A percentile compares a stretch with the other conserved stretches of the same genome.
phyloP scores from a whole-genome alignment of 768 basidiomycete genomes.

The Chalciporus piperatus region DNA sequence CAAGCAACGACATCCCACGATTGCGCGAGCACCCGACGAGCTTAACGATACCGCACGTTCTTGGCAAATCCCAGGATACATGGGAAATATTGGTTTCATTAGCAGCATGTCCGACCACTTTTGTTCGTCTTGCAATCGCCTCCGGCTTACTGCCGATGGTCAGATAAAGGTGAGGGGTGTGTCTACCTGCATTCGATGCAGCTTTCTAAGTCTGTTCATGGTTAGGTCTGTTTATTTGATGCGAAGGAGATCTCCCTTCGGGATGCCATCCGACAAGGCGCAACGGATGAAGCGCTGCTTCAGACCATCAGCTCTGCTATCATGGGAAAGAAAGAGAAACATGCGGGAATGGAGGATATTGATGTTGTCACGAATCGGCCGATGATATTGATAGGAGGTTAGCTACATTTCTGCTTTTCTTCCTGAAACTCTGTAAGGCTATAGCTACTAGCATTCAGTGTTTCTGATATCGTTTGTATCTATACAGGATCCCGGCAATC shows the following conservation, averaged over 20 bases:
- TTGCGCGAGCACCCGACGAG: conserved; percentile 62
- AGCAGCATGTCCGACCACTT: conserved; percentile 95
- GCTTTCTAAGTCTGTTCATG: conserved; percentile 1
- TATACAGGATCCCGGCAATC: conserved; percentile 18
- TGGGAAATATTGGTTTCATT: conserved; percentile 81
- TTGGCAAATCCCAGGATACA: conserved; percentile 69
- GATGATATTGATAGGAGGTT: conserved; percentile 95
- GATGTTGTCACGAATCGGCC: conserved; percentile 76
- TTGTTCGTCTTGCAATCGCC: conserved; percentile 79
- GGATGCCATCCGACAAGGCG: conserved; percentile 65
- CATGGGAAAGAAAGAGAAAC: conserved; percentile 71
- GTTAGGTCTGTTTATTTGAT: conserved; percentile 84
- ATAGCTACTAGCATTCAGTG: conserved; percentile 11
- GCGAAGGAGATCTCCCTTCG: conserved; percentile 80
- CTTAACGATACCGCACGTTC: conserved; percentile 79
- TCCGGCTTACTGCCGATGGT: conserved; percentile 86
- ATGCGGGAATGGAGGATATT: conserved; percentile 81
- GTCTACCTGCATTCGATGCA: neutral
- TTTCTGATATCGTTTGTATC: conserved; percentile 22
- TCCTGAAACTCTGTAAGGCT: conserved; percentile 18
- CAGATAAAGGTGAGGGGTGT: conserved; percentile 67
- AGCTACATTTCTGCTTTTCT: conserved; percentile 48
- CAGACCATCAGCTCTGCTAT: conserved; percentile 63
- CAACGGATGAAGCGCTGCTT: conserved; percentile 61
- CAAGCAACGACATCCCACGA: conserved; percentile 41